Conservation (phyloP, 1,139 yeast species). For the Pichia terricola region DNA sequence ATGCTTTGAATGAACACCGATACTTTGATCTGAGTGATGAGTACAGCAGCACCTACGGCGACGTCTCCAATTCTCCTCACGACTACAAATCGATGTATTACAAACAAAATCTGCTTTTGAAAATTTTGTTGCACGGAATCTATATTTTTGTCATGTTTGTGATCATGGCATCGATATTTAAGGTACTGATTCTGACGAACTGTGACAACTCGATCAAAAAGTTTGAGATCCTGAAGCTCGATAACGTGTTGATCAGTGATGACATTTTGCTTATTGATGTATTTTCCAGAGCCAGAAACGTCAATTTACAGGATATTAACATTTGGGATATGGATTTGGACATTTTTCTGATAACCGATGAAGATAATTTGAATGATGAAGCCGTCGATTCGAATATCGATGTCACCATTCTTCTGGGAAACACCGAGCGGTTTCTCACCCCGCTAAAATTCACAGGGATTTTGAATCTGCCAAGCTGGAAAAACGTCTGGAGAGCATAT, state of each 20-base stretch:
- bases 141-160: slow-evolving; percentile 12
- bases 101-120: slow-evolving; percentile 17
- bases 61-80: slow-evolving; percentile 23
- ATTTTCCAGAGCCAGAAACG: slow-evolving; percentile 66
- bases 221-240: slow-evolving; percentile 51
- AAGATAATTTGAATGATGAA: slow-evolving; percentile 10
- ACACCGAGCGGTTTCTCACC: slow-evolving; percentile 56
- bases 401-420: slow-evolving; percentile 65
- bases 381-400: slow-evolving; percentile 4
- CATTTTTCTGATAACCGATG: slow-evolving; percentile 45
- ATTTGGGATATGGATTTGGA: slow-evolving; percentile 67
- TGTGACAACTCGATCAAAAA: slow-evolving; percentile 35
- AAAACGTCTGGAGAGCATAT: slow-evolving; percentile 32
- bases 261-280: slow-evolving; percentile 78
- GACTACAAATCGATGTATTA: slow-evolving; percentile 23
- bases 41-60: slow-evolving; percentile 10
- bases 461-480: slow-evolving; percentile 15
- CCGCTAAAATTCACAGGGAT: slow-evolving; percentile 62
- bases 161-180: slow-evolving; percentile 11
- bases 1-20: neutral
- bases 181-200: slow-evolving; percentile 19
- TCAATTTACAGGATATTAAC: slow-evolving; percentile 66
- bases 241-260: slow-evolving; percentile 67
- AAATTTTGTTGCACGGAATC: slow-evolving; percentile 11
- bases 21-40: slow-evolving; percentile 6